Evolutionary conservation across 2,329 filamentous ascomycete species (phyloP), one percentile per base, ranked within the genome.

Genomic region (Pseudogymnoascus sp.): DNA sequence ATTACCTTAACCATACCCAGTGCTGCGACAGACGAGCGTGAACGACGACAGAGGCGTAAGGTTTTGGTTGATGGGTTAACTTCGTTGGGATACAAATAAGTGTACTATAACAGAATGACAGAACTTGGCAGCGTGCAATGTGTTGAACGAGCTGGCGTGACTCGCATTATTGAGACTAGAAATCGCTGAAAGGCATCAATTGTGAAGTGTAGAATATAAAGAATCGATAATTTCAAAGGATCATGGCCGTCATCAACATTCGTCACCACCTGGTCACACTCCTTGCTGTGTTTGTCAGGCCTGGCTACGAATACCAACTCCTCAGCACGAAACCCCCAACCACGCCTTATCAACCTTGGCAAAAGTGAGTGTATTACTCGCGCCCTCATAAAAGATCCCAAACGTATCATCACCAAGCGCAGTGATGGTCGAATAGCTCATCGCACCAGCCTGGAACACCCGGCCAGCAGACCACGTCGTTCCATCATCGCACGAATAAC

Each of bases 401-500:
- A 57, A 57, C 50, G 3, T 33, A 33, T 33, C 50, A 19, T 15
- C 11, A 57, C 50, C 28, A 57, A 57, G 50, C 50, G 50, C 50
- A 15, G 50, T 57, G n/a, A 57, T 57, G 13, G 50, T 57, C 23
- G 50, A 57, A 13, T 57, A 57, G 28, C 50, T 33, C 50, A 13
- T 57, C 50, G 10, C 50, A 33, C 50, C 50, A 57, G 28, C 2
- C 10, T 57, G 50, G 50, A 57, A 57, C n/a, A 13, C n/a, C 8
- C 50, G 50, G 26, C 50, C 50, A 57, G n/a, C n/a, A 5, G 50
- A 57, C 50, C 50, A 57, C 11, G 50, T 57, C 23, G n/a, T 57
- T 10, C 50, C 50, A 57, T 57, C 50, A 57, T 57, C 28, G 23
- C 50, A 57, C 50, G 50, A 57, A 57, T 33, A 57, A n/a, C 50